Evolutionary conservation across 1,284 basidiomycete genomes (phyloP).

Genomic region (Fomitopsis pinicola): DNA sequence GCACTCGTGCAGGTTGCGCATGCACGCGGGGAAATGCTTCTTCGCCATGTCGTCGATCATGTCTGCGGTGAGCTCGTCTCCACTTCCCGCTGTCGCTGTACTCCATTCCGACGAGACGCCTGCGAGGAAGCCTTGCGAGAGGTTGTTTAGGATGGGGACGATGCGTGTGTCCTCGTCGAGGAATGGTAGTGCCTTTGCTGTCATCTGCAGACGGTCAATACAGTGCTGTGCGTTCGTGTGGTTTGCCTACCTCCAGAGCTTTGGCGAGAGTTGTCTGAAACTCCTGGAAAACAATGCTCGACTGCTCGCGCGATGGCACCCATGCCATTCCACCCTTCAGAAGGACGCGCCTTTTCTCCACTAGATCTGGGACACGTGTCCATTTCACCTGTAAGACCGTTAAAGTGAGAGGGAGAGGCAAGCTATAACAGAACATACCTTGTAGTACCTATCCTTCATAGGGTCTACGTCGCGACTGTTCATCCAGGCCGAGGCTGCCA

Average conservation of each 20-base stretch:
- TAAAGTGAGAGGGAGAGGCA: not conserved
- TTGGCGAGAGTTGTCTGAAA: slow-evolving; percentile 77
- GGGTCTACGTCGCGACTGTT: slow-evolving; percentile 21
- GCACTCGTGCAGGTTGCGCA: slow-evolving; percentile 86
- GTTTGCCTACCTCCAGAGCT: slow-evolving; percentile 68
- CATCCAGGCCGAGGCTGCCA: slow-evolving; percentile 30
- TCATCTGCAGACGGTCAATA: slow-evolving; percentile 47
- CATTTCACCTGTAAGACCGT: slow-evolving; percentile 54
- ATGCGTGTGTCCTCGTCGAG: slow-evolving; percentile 95
- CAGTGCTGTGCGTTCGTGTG: slow-evolving; percentile 1
- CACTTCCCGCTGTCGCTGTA: slow-evolving; percentile 46
- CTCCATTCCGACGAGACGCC: slow-evolving; percentile 86
- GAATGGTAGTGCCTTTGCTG: slow-evolving; percentile 86
- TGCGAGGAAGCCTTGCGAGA: slow-evolving; percentile 92
- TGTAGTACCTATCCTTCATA: slow-evolving; percentile 60
- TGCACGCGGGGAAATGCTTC: slow-evolving; percentile 94
- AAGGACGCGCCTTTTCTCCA: slow-evolving; percentile 82
- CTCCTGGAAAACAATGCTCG: slow-evolving; percentile 87
- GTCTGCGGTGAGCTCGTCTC: slow-evolving; percentile 80
- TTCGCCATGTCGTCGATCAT: slow-evolving; percentile 89
- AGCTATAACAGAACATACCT: slow-evolving; percentile 38
- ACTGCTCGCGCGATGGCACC: slow-evolving; percentile 79
- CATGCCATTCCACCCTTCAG: slow-evolving; percentile 86
- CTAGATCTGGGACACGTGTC: slow-evolving; percentile 92
- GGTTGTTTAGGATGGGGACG: slow-evolving; percentile 86